Conservation (phyloP, 768 basidiomycete genomes). For the Collybia mongolica region DNA sequence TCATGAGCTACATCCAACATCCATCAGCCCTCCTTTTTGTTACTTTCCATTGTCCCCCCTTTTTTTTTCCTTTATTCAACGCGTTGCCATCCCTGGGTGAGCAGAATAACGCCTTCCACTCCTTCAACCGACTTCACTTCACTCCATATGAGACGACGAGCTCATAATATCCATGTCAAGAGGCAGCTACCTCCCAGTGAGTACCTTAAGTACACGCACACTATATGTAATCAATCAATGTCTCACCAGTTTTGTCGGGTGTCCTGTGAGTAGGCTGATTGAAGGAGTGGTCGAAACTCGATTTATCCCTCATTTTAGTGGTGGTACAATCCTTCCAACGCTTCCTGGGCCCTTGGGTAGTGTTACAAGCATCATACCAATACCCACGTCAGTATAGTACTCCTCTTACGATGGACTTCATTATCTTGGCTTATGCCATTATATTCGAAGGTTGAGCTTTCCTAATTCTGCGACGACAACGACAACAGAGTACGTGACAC, state of each 20-base stretch:
- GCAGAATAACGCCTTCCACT: too few species aligned
- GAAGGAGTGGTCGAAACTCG: not conserved
- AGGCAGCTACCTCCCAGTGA: conserved; percentile 4
- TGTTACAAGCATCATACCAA: not conserved
- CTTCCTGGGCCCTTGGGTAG: not conserved
- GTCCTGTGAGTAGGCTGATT: not conserved
- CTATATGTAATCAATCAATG: too few species aligned
- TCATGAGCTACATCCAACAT: not conserved
- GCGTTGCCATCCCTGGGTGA: too few species aligned
- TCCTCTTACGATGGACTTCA: too few species aligned
- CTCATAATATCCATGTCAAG: not conserved
- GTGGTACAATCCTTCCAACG: not conserved
- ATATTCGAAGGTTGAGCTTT: not conserved
- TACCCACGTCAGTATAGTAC: not conserved
- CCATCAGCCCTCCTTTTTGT: too few species aligned
- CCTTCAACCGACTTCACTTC: too few species aligned
- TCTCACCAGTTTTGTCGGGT: not conserved
- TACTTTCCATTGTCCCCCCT: too few species aligned
- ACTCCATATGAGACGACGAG: not conserved
- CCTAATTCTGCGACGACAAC: not conserved
- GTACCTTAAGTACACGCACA: not conserved
- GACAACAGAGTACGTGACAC: conserved; percentile 3
- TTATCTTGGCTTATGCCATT: too few species aligned
- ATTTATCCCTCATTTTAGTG: not conserved
- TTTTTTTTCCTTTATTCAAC: too few species aligned